Conservation (phyloP, 2,329 filamentous ascomycete species). For the Scytalidium sp. region DNA sequence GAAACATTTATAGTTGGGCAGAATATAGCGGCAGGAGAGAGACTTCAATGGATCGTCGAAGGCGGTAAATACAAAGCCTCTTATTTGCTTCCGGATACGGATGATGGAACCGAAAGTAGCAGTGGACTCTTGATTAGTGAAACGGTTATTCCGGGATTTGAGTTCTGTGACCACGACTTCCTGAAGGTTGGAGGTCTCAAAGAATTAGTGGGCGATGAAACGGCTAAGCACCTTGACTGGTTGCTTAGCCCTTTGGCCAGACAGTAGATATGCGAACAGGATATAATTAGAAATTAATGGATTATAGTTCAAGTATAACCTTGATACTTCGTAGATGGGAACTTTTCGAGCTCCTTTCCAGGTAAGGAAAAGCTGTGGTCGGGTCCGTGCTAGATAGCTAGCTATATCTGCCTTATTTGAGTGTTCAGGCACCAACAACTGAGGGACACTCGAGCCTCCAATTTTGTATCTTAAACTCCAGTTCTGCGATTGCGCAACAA, state of each 20-base stretch:
- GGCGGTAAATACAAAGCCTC: conserved; percentile 66
- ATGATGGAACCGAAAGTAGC: conserved; percentile 30
- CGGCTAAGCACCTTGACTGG: conserved; percentile 46
- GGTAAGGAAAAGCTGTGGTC: too few relatives aligned
- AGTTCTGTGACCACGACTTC: conserved; percentile 66
- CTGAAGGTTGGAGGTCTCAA: conserved; percentile 47
- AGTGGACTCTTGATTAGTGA: conserved; percentile 63
- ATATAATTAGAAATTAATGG: neutral
- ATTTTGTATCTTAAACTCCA: too few relatives aligned
- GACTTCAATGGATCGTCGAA: conserved; percentile 65
- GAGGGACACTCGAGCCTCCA: neutral
- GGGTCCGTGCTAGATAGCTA: too few relatives aligned
- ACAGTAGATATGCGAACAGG: too few relatives aligned
- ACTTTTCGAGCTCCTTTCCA: too few relatives aligned
- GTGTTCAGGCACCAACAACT: neutral
- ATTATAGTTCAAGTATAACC: too few relatives aligned
- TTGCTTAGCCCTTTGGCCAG: conserved; percentile 33
- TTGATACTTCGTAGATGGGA: too few relatives aligned
- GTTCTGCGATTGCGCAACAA: too few relatives aligned
- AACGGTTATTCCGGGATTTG: conserved; percentile 66
- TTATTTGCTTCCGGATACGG: conserved; percentile 50
- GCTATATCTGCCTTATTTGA: neutral
- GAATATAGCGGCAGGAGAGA: conserved; percentile 55
- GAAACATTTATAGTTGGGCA: conserved; percentile 63
- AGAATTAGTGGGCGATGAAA: conserved; percentile 48